Evolutionary conservation across 2,329 filamentous ascomycete genomes (phyloP).

Genomic region (Chalaropsis ovoidea): DNA sequence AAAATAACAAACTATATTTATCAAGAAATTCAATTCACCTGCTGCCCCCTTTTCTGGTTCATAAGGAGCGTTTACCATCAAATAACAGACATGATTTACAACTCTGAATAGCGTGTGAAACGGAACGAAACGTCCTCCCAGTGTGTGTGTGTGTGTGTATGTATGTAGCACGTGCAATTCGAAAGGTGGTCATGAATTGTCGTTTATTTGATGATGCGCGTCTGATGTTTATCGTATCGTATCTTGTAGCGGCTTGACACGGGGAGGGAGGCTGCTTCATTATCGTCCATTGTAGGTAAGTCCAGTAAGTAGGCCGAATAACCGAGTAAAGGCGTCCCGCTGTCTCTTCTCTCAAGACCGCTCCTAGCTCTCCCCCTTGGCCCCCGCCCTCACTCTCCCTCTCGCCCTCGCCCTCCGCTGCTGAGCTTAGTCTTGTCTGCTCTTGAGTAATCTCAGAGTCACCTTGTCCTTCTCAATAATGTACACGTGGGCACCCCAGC

Average conservation of each 20-base stretch:
- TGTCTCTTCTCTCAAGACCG: slow-evolving; percentile 1
- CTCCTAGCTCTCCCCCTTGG: slow-evolving; percentile 18
- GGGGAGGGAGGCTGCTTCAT: background rate
- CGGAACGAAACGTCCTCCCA: no score
- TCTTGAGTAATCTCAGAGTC: slow-evolving; percentile 96
- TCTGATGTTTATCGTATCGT: slow-evolving; percentile 6
- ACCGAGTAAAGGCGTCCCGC: slow-evolving; percentile 1
- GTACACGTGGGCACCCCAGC: slow-evolving; percentile 98
- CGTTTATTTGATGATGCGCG: slow-evolving; percentile 23
- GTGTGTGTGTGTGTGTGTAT: background rate
- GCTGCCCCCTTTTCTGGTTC: no score
- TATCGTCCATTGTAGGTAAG: background rate
- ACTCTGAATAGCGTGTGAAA: background rate
- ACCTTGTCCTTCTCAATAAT: slow-evolving; percentile 99
- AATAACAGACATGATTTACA: background rate
- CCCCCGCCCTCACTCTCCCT: no score
- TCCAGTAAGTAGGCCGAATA: background rate
- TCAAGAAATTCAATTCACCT: background rate
- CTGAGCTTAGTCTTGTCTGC: slow-evolving; percentile 69
- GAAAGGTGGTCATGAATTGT: slow-evolving; percentile 22
- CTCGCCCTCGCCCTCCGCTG: background rate
- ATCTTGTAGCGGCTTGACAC: background rate
- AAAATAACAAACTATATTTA: background rate
- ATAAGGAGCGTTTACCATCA: background rate
- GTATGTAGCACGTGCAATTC: background rate